Conservation (phyloP, 140 eudicot genomes). For the Flaveria floridana region DNA sequence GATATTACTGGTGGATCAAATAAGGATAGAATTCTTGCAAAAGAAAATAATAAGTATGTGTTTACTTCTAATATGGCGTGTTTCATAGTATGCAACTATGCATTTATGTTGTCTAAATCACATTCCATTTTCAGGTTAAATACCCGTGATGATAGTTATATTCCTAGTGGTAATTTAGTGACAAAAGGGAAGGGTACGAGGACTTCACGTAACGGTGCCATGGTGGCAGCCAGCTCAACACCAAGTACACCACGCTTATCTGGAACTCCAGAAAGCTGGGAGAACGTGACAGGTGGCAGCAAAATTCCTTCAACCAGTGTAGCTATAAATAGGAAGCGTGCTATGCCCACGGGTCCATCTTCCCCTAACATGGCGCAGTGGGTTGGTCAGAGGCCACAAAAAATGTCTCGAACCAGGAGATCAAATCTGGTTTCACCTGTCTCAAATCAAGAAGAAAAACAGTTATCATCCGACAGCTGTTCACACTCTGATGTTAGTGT, state of each 20-base stretch:
- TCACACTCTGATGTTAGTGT: conserved; percentile 68
- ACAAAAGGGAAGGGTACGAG: conserved; percentile 83
- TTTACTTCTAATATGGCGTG: conserved; percentile 1
- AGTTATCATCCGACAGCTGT: conserved; percentile 64
- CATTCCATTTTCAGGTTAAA: conserved; percentile 46
- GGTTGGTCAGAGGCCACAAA: conserved; percentile 94
- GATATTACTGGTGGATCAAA: conserved; percentile 47
- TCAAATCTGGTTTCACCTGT: conserved; percentile 78
- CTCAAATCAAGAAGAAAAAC: conserved; percentile 66
- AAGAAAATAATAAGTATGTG: conserved; percentile 69
- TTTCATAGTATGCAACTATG: neutral
- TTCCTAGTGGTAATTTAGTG: conserved; percentile 46
- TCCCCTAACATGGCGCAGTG: conserved; percentile 87
- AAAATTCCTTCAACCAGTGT: conserved; percentile 51
- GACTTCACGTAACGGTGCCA: conserved; percentile 58
- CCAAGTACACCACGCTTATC: conserved; percentile 54
- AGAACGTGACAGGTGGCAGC: conserved; percentile 48
- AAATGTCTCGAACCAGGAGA: conserved; percentile 80
- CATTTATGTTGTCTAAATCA: conserved; percentile 8
- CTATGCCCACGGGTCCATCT: conserved; percentile 62
- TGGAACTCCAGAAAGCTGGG: conserved; percentile 70
- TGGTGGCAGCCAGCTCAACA: conserved; percentile 50
- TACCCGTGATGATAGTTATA: conserved; percentile 58
- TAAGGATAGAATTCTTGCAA: conserved; percentile 57
- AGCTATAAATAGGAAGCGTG: conserved; percentile 59